These are phyloP conservation scores for Psilocybe cyanescens DNA, from an alignment of 768 basidiomycete species.

Conservation along the genomic window DNA sequence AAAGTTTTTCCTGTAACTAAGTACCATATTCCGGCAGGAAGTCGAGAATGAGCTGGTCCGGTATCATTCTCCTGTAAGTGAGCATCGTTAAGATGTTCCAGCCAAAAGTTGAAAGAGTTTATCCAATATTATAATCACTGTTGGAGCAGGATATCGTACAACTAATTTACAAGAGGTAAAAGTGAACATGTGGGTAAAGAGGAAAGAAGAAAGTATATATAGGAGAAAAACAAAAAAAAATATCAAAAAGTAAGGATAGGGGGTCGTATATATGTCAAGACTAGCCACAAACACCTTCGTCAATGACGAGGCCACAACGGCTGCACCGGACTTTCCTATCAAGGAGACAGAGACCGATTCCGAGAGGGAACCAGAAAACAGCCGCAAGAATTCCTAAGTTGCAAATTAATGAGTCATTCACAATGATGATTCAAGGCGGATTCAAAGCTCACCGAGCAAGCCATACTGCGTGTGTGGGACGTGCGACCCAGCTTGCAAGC, in stretches of 20 bases:
- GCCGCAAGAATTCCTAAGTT: slow-evolving; percentile 75
- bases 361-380: slow-evolving; percentile 85
- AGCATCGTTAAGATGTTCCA: too few relatives aligned
- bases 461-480: slow-evolving; percentile 66
- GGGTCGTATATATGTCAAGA: neutral
- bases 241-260: neutral
- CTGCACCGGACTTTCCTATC: slow-evolving; percentile 72
- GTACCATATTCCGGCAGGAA: too few relatives aligned
- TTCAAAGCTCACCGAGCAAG: slow-evolving; percentile 57
- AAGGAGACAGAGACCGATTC: slow-evolving; percentile 76
- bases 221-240: neutral
- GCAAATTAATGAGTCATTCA: slow-evolving; percentile 3
- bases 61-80: too few relatives aligned
- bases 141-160: too few relatives aligned
- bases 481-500: slow-evolving; percentile 79
- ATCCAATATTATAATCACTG: too few relatives aligned
- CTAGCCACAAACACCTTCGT: slow-evolving; percentile 46
- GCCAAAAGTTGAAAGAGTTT: too few relatives aligned
- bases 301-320: slow-evolving; percentile 48
- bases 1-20: too few relatives aligned
- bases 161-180: too few relatives aligned
- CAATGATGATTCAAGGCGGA: neutral
- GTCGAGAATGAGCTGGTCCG: too few relatives aligned
- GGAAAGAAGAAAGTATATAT: neutral
- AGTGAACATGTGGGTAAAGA: too few relatives aligned